Percentiles rank a stretch among this genome's conserved stretches.
phyloP scores from a whole-genome alignment of 75 land plant genomes.

The Ceratopteris richardii region DNA sequence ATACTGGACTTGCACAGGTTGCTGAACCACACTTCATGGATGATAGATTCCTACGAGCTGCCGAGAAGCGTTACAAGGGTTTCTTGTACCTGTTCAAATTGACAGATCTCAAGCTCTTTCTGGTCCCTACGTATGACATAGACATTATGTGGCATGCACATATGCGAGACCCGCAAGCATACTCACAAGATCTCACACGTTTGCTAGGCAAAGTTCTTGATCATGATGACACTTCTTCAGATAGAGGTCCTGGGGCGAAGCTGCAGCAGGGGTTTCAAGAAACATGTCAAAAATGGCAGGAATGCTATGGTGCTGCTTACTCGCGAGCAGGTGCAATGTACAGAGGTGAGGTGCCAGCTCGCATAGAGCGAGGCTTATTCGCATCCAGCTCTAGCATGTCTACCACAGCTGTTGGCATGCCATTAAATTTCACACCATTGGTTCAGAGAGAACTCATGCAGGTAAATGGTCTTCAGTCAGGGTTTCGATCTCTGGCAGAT shows the following conservation, averaged over 20 bases:
- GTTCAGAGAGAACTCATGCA: too few relatives aligned
- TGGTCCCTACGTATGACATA: slow-evolving; percentile 35
- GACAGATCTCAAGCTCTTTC: slow-evolving; percentile 1
- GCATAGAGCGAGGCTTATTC: slow-evolving; percentile 14
- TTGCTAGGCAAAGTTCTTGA: slow-evolving; percentile 23
- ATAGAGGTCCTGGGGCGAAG: slow-evolving; percentile 64
- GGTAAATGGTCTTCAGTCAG: too few relatives aligned
- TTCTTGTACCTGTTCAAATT: slow-evolving; percentile 18
- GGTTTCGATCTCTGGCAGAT: too few relatives aligned
- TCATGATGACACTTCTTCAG: slow-evolving; percentile 44
- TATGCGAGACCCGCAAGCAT: slow-evolving; percentile 17
- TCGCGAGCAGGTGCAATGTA: slow-evolving; percentile 76
- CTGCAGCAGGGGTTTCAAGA: slow-evolving; percentile 57
- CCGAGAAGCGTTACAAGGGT: slow-evolving; percentile 30
- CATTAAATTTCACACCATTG: too few relatives aligned
- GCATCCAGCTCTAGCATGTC: too few relatives aligned
- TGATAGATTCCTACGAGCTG: slow-evolving; percentile 19
- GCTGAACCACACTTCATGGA: slow-evolving; percentile 18
- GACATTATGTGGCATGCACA: slow-evolving; percentile 36
- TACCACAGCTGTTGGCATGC: too few relatives aligned
- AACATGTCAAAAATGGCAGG: slow-evolving; percentile 55
- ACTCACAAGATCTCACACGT: slow-evolving; percentile 8
- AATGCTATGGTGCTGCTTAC: slow-evolving; percentile 53
- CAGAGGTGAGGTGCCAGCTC: slow-evolving; percentile 44
- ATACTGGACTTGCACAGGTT: slow-evolving; percentile 16